phyloP scores from a whole-genome alignment of 306 rosid species.

The Ceratonia siliqua region DNA sequence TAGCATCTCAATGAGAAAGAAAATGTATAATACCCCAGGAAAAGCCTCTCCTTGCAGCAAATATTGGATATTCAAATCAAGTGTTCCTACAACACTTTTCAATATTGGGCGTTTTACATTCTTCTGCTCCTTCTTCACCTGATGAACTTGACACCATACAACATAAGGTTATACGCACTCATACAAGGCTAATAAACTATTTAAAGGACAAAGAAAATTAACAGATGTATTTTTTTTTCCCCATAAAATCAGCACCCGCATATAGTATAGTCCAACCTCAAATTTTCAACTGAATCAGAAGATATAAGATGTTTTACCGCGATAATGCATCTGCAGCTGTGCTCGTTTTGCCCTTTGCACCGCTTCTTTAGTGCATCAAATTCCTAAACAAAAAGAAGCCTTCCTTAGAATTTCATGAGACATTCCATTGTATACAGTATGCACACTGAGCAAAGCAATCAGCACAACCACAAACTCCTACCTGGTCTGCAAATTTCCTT shows the following conservation, averaged over 20 bases:
- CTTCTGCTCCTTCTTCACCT: slow-evolving; percentile 64
- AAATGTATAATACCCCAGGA: slow-evolving; percentile 61
- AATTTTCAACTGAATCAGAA: slow-evolving; percentile 1
- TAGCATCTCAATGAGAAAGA: slow-evolving; percentile 6
- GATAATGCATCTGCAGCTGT: slow-evolving; percentile 57
- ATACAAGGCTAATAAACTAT: not conserved
- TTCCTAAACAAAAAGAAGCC: slow-evolving; percentile 53
- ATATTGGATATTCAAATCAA: slow-evolving; percentile 65
- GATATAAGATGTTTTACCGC: slow-evolving; percentile 44
- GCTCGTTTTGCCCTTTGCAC: slow-evolving; percentile 39
- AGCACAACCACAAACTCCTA: slow-evolving; percentile 36
- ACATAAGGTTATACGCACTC: slow-evolving; percentile 18
- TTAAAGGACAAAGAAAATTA: not conserved
- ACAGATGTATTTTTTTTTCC: not conserved
- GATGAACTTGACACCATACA: slow-evolving; percentile 44
- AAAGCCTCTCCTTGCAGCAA: slow-evolving; percentile 67
- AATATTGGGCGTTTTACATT: slow-evolving; percentile 49
- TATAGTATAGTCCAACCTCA: not conserved
- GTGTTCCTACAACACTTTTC: slow-evolving; percentile 73
- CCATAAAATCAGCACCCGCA: not conserved
- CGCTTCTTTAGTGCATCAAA: slow-evolving; percentile 63
- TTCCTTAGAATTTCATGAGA: slow-evolving; percentile 19
- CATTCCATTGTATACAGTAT: not conserved
- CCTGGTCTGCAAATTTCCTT: slow-evolving; percentile 72
- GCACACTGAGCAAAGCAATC: not conserved